These are phyloP conservation scores for Hymenoscyphus salicellus DNA, from an alignment of 2,329 filamentous ascomycete genomes.

Conservation along the genomic window DNA sequence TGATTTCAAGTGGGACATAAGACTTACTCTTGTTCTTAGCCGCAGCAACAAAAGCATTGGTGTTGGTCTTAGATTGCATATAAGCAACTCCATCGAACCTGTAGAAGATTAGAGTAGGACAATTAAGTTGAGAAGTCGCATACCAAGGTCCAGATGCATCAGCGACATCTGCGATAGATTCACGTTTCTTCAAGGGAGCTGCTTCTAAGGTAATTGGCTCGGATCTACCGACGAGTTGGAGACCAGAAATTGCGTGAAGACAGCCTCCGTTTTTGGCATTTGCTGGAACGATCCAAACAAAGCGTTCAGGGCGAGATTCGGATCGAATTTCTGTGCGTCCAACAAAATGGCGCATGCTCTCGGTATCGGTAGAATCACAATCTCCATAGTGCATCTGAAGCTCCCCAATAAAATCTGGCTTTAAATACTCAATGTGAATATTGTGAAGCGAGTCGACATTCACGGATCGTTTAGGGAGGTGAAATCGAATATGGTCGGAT, in stretches of 20 bases:
- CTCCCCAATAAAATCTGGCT: constrained; percentile 44
- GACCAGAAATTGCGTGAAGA: constrained; percentile 37
- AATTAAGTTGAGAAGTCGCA: background rate
- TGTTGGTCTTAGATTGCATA: constrained; percentile 53
- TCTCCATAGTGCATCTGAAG: constrained; percentile 57
- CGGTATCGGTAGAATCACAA: constrained; percentile 59
- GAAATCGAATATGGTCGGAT: constrained; percentile 10
- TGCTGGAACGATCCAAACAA: constrained; percentile 40
- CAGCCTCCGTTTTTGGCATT: constrained; percentile 35
- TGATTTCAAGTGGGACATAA: background rate
- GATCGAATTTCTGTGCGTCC: constrained; percentile 17
- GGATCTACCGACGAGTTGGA: constrained; percentile 23
- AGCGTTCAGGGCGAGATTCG: constrained; percentile 36
- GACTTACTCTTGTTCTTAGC: constrained; percentile 52
- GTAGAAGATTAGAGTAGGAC: background rate
- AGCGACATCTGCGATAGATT: constrained; percentile 11
- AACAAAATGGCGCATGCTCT: constrained; percentile 17
- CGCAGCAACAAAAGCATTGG: constrained; percentile 48
- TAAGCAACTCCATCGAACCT: constrained; percentile 60
- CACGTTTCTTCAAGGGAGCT: constrained; percentile 6
- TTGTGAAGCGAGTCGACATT: constrained; percentile 42
- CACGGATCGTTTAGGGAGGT: constrained; percentile 5
- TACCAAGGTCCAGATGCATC: constrained; percentile 51
- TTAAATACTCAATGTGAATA: constrained; percentile 44
- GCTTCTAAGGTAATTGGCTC: constrained; percentile 14